Percentiles rank a stretch among this genome's conserved stretches.
phyloP scores from a whole-genome alignment of 768 basidiomycete genomes.

The Pluteus cervinus region DNA sequence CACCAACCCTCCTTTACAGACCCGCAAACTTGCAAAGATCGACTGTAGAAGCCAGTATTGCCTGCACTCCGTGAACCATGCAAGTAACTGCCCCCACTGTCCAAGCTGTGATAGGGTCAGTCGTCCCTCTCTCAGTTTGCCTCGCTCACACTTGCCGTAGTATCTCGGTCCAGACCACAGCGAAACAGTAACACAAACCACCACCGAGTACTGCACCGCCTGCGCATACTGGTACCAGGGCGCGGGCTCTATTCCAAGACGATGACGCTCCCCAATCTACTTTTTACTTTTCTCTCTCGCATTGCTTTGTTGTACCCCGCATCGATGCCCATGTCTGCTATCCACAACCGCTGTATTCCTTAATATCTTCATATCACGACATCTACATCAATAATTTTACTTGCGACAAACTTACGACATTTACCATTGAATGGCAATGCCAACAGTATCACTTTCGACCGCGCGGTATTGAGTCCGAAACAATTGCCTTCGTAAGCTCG shows the following conservation, averaged over 20 bases:
- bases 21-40: slow-evolving; percentile 39
- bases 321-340: slow-evolving; percentile 5
- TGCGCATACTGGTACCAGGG: slow-evolving; percentile 57
- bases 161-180: slow-evolving; percentile 66
- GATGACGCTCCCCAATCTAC: slow-evolving; percentile 14
- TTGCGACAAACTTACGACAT: too few relatives aligned
- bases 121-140: slow-evolving; percentile 9
- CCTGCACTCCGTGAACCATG: slow-evolving; percentile 28
- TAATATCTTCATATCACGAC: neutral
- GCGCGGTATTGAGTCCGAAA: slow-evolving; percentile 81
- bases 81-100: slow-evolving; percentile 29
- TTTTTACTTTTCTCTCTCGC: slow-evolving; percentile 2
- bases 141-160: slow-evolving; percentile 25
- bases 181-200: slow-evolving; percentile 50
- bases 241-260: slow-evolving; percentile 34
- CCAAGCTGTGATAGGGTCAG: slow-evolving; percentile 40
- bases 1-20: slow-evolving; percentile 27
- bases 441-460: slow-evolving; percentile 81
- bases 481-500: slow-evolving; percentile 29
- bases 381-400: too few relatives aligned
- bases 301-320: neutral
- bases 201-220: slow-evolving; percentile 46
- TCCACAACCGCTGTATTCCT: slow-evolving; percentile 3
- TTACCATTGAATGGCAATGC: slow-evolving; percentile 72
- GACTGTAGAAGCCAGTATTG: slow-evolving; percentile 49